These are phyloP conservation scores for Diaporthe aspalathi DNA, from an alignment of 2,329 filamentous ascomycete genomes.

Conservation along the genomic window DNA sequence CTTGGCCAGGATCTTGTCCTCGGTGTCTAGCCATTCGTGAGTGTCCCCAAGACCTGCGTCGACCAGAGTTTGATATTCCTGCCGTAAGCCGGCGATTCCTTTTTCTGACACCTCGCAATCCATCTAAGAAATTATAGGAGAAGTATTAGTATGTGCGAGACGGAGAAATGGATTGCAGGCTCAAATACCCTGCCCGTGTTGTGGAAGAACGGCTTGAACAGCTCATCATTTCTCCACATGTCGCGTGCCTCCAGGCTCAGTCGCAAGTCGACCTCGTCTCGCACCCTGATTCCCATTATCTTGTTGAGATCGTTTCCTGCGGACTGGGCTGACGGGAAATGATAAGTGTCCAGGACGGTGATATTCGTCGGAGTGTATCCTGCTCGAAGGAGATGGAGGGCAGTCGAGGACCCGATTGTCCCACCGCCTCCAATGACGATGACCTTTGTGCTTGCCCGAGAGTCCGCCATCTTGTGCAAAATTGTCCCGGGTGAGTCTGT, in stretches of 20 bases:
- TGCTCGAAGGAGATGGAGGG: conserved; percentile 55
- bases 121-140: conserved; percentile 35
- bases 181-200: conserved; percentile 54
- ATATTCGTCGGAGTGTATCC: conserved; percentile 57
- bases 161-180: conserved; percentile 33
- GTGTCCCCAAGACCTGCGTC: conserved; percentile 52
- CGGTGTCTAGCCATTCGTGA: conserved; percentile 55
- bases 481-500: background rate
- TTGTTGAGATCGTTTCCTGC: conserved; percentile 61
- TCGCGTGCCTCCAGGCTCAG: conserved; percentile 49
- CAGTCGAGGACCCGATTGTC: conserved; percentile 59
- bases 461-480: conserved; percentile 41
- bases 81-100: conserved; percentile 48
- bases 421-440: conserved; percentile 61
- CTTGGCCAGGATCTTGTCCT: conserved; percentile 56
- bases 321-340: conserved; percentile 58
- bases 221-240: conserved; percentile 56
- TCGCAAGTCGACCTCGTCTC: conserved; percentile 47
- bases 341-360: conserved; percentile 58
- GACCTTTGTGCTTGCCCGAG: conserved; percentile 44
- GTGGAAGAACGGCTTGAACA: conserved; percentile 58
- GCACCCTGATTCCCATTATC: conserved; percentile 55
- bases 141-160: background rate
- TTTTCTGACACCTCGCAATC: conserved; percentile 49
- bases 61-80: conserved; percentile 52